Base-by-base conservation (phyloP, 2,329 filamentous ascomycete genomes). In the Trichoderma gracile region DNA sequence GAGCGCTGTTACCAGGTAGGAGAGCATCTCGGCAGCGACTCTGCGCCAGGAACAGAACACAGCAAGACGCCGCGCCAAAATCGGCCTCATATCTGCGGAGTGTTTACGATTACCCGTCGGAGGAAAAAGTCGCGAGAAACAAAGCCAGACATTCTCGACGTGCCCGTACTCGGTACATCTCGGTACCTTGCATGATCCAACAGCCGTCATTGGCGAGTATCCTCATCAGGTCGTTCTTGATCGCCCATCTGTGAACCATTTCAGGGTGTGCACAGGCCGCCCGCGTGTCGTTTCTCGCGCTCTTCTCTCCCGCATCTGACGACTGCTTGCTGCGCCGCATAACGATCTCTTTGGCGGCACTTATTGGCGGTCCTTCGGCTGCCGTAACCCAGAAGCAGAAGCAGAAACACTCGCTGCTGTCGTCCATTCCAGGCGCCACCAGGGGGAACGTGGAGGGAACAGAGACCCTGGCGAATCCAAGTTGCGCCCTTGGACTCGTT, bases 221-320 rank as follows among this genome's bases (percentile, higher is more conserved):
- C 58, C 7, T 52, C 38, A 40, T 33, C 46, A 27, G 30, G 30
- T 23, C 12, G 54, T 57, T 10, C 6, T 46, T 42, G 40, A 57
- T 57, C 54, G 42, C 30, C 55, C 38, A 23, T 30, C 45, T 43
- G 54, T 19, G 33, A 43, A 25, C 45, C 19, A 15, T 53, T 30
- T 14, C 54, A 42, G 57, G 56, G 23, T 49, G 50, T 27, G 64
- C 64, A 65, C 64, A 65, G 64, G 57, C 64, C 63, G 14, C 38
- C 47, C 40, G 54, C 45, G 40, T 64, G 61, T 64, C 61, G 52
- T 40, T 12, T 40, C 52, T 42, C 21, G n/a, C 50, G 17, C n/a
- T 21, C 8, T n/a, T 27, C 38, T 58, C 54, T 19, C 33, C 33
- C 47, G 33, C 45, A 64, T 46, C 61, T 30, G 53, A 47, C 61